Percentiles rank a stretch among this genome's conserved stretches.
Evolutionary conservation across 2,329 filamentous ascomycete species (phyloP).

Genomic region (Sclerotiophoma versabilis): DNA sequence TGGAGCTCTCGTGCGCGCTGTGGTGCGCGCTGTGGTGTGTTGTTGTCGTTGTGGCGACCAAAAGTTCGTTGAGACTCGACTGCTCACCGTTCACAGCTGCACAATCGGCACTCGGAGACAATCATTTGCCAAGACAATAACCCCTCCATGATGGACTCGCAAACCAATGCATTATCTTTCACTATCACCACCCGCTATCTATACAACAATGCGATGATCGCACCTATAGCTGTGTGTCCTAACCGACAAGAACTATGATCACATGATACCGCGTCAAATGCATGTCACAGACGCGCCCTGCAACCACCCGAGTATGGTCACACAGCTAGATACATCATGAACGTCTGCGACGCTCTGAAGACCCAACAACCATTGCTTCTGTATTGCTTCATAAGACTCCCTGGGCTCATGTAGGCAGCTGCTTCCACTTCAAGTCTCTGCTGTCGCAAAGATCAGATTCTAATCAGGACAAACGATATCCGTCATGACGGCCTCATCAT

Average conservation of each 20-base stretch:
- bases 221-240: background rate
- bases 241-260: background rate
- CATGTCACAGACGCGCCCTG: background rate
- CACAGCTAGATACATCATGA: background rate
- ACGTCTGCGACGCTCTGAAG: background rate
- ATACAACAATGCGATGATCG: background rate
- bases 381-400: background rate
- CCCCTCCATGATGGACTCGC: slow-evolving; percentile 4
- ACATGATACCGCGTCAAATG: background rate
- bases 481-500: too few relatives aligned
- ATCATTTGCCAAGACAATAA: background rate
- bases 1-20: slow-evolving; percentile 19
- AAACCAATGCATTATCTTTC: background rate
- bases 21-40: slow-evolving; percentile 24
- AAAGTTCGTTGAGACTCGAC: slow-evolving; percentile 20
- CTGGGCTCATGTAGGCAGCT: too few relatives aligned
- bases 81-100: slow-evolving; percentile 13
- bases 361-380: background rate
- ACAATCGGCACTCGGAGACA: slow-evolving; percentile 13
- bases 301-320: background rate
- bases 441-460: too few relatives aligned
- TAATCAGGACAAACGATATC: too few relatives aligned
- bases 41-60: slow-evolving; percentile 27
- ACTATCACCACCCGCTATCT: background rate
- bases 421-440: too few relatives aligned